A percentile compares a stretch with the other conserved stretches of the same genome.
Evolutionary conservation across 1,284 basidiomycete genomes (phyloP).

Genomic region (Sanghuangporus sanghuang): DNA sequence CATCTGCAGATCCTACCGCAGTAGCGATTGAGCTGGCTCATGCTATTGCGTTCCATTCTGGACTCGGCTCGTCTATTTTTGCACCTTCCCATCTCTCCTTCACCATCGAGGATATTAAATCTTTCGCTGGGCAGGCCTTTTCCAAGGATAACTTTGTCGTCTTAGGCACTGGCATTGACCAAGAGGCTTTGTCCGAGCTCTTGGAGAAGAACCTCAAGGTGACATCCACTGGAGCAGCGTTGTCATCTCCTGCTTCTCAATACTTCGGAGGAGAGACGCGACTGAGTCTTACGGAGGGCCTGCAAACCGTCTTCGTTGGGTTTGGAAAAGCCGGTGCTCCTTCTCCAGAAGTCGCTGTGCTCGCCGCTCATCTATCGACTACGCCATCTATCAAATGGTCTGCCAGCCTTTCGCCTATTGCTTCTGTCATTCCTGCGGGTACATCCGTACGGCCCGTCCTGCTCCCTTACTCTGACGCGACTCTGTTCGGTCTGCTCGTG

Average conservation of each 20-base stretch:
- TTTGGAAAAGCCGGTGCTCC: slow-evolving; percentile 66
- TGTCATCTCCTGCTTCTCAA: slow-evolving; percentile 36
- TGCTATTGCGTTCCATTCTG: slow-evolving; percentile 82
- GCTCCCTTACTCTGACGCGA: slow-evolving; percentile 85
- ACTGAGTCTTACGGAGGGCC: slow-evolving; percentile 52
- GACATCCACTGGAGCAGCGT: slow-evolving; percentile 35
- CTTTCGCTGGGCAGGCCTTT: slow-evolving; percentile 70
- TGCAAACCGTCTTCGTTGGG: slow-evolving; percentile 79
- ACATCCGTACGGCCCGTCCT: slow-evolving; percentile 68
- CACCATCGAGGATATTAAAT: slow-evolving; percentile 64
- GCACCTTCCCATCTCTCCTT: slow-evolving; percentile 66
- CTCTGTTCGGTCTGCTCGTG: slow-evolving; percentile 78
- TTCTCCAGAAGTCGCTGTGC: slow-evolving; percentile 66
- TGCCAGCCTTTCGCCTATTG: slow-evolving; percentile 63
- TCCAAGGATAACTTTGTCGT: slow-evolving; percentile 77
- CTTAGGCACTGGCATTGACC: slow-evolving; percentile 81
- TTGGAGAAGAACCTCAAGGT: slow-evolving; percentile 65
- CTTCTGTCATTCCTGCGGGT: slow-evolving; percentile 46
- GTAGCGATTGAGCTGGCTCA: slow-evolving; percentile 82
- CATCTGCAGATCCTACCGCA: slow-evolving; percentile 56
- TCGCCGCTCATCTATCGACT: slow-evolving; percentile 74
- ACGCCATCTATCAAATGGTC: slow-evolving; percentile 82
- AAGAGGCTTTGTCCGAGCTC: slow-evolving; percentile 62
- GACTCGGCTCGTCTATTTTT: slow-evolving; percentile 86
- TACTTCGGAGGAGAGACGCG: slow-evolving; percentile 89